These are phyloP conservation scores for Daldinia loculata DNA, from an alignment of 495 filamentous ascomycete species.

Conservation along the genomic window DNA sequence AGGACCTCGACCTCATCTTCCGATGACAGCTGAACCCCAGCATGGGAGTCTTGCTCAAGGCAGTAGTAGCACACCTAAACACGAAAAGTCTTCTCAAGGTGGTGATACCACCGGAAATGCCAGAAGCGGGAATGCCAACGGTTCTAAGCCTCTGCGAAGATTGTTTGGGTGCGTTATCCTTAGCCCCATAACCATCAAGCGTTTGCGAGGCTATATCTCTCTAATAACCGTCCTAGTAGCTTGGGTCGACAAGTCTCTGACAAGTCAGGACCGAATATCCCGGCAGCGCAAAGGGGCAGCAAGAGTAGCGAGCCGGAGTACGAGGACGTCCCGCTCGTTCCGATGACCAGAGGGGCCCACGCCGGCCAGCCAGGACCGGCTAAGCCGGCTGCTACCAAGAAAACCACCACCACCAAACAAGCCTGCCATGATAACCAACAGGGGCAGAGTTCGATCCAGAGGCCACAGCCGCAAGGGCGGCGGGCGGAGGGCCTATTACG, in stretches of 20 bases:
- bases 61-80: neutral
- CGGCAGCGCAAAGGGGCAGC: neutral
- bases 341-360: neutral
- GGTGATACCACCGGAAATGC: neutral
- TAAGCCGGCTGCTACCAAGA: neutral
- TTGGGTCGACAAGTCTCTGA: neutral
- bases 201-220: neutral
- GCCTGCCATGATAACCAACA: neutral
- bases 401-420: neutral
- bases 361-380: neutral
- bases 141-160: neutral
- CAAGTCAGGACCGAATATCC: neutral
- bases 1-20: constrained; percentile 6
- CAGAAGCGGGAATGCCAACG: neutral
- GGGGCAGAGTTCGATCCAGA: neutral
- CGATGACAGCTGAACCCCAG: constrained; percentile 7
- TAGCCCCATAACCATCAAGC: neutral
- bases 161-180: neutral
- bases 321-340: neutral
- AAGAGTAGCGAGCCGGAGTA: neutral
- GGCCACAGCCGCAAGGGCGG: neutral
- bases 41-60: too few relatives aligned
- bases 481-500: neutral
- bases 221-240: neutral
- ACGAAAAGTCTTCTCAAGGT: neutral